Conservation (phyloP, 352 stramenopile species). For the Pythium myriotylum region DNA sequence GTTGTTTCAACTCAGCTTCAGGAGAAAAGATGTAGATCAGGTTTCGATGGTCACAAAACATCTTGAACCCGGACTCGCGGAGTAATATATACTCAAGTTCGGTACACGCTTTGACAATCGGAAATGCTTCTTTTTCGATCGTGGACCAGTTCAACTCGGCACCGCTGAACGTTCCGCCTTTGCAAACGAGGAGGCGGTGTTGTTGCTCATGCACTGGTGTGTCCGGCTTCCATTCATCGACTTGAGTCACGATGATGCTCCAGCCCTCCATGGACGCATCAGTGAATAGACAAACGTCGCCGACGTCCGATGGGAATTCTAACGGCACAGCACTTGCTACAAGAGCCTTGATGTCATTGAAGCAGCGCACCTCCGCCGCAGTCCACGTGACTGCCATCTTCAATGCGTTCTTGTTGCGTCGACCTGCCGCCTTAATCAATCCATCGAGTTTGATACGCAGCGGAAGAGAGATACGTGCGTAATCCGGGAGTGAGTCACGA, state of each 20-base stretch:
- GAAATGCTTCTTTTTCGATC: constrained; percentile 32
- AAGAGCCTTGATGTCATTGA: constrained; percentile 6
- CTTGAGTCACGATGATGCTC: constrained; percentile 24
- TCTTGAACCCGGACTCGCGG: constrained; percentile 19
- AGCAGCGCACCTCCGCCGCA: too few relatives aligned
- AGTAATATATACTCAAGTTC: constrained; percentile 26
- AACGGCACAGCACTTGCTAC: not conserved
- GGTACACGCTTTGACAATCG: constrained; percentile 26
- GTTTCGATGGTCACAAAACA: constrained; percentile 32
- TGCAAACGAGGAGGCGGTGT: constrained; percentile 19
- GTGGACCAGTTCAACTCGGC: constrained; percentile 21
- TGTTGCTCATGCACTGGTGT: constrained; percentile 18
- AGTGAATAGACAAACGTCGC: constrained; percentile 18
- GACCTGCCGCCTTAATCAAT: too few relatives aligned
- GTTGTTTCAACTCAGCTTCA: constrained; percentile 7
- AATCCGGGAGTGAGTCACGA: constrained; percentile 18
- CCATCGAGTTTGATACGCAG: too few relatives aligned
- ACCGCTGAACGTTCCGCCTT: constrained; percentile 24
- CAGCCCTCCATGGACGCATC: constrained; percentile 27
- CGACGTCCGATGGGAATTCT: too few relatives aligned
- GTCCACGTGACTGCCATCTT: too few relatives aligned
- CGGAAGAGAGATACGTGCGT: not conserved
- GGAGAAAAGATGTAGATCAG: constrained; percentile 25
- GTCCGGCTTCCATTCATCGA: not conserved
- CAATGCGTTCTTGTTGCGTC: too few relatives aligned